Conservation (phyloP, 2,329 filamentous ascomycete species). For the Epichloe bromicola region DNA sequence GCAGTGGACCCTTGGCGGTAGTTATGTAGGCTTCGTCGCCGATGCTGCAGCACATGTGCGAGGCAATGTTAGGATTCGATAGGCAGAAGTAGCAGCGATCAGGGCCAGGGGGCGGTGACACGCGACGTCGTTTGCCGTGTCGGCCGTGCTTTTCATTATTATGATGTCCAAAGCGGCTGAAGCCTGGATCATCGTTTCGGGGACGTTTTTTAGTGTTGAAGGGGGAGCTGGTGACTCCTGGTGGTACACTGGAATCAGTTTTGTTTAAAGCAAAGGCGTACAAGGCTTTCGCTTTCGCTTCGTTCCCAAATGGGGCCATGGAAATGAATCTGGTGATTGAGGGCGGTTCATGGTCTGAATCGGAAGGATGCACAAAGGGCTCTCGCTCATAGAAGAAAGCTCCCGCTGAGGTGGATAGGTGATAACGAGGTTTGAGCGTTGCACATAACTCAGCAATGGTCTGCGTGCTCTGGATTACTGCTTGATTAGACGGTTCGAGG, state of each 20-base stretch:
- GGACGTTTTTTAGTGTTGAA: conserved; percentile 52
- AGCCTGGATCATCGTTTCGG: conserved; percentile 27
- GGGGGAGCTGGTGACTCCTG: conserved; percentile 64
- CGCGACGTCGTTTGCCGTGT: conserved; percentile 31
- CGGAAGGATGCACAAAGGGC: conserved; percentile 64
- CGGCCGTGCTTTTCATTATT: conserved; percentile 30
- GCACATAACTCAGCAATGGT: conserved; percentile 68
- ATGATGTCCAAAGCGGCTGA: conserved; percentile 39
- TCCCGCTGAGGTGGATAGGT: conserved; percentile 57
- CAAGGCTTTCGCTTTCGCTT: conserved; percentile 64
- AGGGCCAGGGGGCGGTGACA: conserved; percentile 51
- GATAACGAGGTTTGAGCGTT: conserved; percentile 78
- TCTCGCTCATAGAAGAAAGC: conserved; percentile 78
- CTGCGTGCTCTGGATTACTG: conserved; percentile 41
- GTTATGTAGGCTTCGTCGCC: conserved; percentile 81
- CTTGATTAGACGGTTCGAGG: conserved; percentile 39
- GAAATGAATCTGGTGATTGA: conserved; percentile 81
- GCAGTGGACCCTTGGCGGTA: conserved; percentile 80
- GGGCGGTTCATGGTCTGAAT: conserved; percentile 34
- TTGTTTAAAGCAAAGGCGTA: conserved; percentile 66
- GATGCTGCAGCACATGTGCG: conserved; percentile 82
- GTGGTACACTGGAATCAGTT: conserved; percentile 49
- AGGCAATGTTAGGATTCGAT: conserved; percentile 69
- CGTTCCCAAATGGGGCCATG: conserved; percentile 65
- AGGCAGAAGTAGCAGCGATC: conserved; percentile 92